Evolutionary conservation across 805 yeast species (phyloP), one percentile per base, ranked within the genome.

Genomic region (Phaffomyces opuntiae): DNA sequence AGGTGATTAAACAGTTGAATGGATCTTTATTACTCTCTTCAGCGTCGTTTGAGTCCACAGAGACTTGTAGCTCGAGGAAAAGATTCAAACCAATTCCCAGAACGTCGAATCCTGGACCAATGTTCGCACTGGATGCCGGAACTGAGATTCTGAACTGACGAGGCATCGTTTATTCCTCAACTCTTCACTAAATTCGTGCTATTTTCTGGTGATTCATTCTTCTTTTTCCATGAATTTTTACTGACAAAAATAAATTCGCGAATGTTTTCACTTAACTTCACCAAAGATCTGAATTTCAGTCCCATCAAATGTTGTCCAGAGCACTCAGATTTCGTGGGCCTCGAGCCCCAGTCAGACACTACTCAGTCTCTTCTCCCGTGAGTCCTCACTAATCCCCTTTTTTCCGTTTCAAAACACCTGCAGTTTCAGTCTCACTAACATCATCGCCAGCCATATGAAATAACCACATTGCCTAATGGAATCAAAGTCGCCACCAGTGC

Each of bases 41-140:
- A 6, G 75, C 70, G 17, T 57, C 55, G 35, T 66, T 48, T 8
- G 78, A 60, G 61, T 88, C 93, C 37, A 87, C 70, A 9, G 70
- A 65, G 29, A 89, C 96, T 4, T 73, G 70, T 47, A 93, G 71
- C 44, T 82, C 84, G 46, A 93, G 70, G 59, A 69, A 88, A 42
- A 89, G 68, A 50, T 84, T 75, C 53, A 93, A 73, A 39, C 96
- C 96, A 36, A 93, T 83, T 24, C 99, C 99, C 43, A 93, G 69
- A 7, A 93, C 99, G 65, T 93, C 99, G 61, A 91, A 93, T 1
- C 99, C 99, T 9, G 99, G 99, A 9, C 99, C 99, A 43, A 93
- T 91, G 59, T 93, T 93, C 59, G 99, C 99, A 42, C 96, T 86
- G 6, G 98, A 90, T 7, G 98, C 96, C 5, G 99, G 99, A 16